A percentile compares a stretch with the other conserved stretches of the same genome.
These are phyloP conservation scores for Rhypophila decipiens DNA, from an alignment of 495 filamentous ascomycete species.

Conservation along the genomic window DNA sequence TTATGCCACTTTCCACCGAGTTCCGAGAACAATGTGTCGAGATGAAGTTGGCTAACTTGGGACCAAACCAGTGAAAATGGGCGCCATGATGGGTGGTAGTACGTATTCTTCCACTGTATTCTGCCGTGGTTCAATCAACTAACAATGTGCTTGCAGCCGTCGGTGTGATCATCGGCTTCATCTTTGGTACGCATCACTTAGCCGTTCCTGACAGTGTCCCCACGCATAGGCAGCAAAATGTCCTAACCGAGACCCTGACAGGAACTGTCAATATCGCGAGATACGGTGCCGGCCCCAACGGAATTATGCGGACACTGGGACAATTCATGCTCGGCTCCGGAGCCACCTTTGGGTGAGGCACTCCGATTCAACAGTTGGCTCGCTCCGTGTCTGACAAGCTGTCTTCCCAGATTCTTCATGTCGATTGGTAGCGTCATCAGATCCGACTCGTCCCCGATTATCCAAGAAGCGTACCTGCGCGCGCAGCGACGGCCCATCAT, in stretches of 20 bases:
- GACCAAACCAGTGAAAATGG: constrained; percentile 76
- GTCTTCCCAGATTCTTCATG: constrained; percentile 85
- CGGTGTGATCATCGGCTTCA: constrained; percentile 93
- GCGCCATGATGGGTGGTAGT: constrained; percentile 96
- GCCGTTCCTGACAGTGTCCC: neutral
- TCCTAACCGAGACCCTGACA: constrained; percentile 29
- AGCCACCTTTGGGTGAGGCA: constrained; percentile 82
- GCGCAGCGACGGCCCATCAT: constrained; percentile 57
- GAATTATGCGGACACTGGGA: constrained; percentile 84
- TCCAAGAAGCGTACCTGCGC: constrained; percentile 54
- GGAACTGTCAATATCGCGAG: constrained; percentile 90
- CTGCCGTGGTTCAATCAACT: neutral
- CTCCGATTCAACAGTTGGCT: neutral
- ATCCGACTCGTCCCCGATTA: constrained; percentile 62
- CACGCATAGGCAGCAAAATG: too few relatives aligned
- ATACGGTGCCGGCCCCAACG: constrained; percentile 88
- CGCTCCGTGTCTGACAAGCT: constrained; percentile 1
- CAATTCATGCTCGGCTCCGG: constrained; percentile 98
- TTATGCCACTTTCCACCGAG: neutral
- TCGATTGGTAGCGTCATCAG: constrained; percentile 94
- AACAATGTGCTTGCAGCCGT: constrained; percentile 57
- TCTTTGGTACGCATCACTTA: constrained; percentile 63
- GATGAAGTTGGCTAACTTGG: constrained; percentile 17
- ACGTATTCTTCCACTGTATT: constrained; percentile 34
- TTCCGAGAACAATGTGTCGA: too few relatives aligned